Conservation (phyloP, 441 rosid species). For the Viola pubescens region DNA sequence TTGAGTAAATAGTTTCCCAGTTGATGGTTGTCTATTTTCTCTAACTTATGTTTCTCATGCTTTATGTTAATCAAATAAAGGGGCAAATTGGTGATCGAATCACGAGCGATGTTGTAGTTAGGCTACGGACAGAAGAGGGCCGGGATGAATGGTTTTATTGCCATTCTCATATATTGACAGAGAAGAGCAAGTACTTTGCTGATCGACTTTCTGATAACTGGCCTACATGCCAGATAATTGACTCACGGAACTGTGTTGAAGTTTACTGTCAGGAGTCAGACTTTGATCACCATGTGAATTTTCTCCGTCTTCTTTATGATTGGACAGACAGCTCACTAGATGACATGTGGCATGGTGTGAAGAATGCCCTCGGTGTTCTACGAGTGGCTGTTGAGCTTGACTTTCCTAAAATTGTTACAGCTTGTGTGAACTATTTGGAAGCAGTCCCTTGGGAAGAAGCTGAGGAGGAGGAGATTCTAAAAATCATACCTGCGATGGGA, state of each 20-base stretch:
- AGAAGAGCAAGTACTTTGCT: slow-evolving; percentile 70
- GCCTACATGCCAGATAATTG: slow-evolving; percentile 94
- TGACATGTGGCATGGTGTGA: slow-evolving; percentile 64
- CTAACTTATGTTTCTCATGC: slow-evolving; percentile 1
- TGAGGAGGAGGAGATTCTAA: slow-evolving; percentile 85
- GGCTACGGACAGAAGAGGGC: slow-evolving; percentile 69
- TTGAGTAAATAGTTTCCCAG: background rate
- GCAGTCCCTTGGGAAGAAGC: slow-evolving; percentile 97
- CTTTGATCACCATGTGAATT: slow-evolving; percentile 64
- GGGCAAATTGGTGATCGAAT: slow-evolving; percentile 62
- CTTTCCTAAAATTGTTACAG: slow-evolving; percentile 49
- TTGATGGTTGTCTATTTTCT: background rate
- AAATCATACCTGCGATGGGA: slow-evolving; percentile 62
- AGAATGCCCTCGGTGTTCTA: slow-evolving; percentile 72
- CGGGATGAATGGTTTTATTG: slow-evolving; percentile 88
- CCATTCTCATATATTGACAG: slow-evolving; percentile 60
- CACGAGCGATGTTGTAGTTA: slow-evolving; percentile 84
- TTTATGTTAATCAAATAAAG: slow-evolving; percentile 35
- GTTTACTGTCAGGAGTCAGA: slow-evolving; percentile 72
- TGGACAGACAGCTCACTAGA: slow-evolving; percentile 40
- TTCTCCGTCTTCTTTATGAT: slow-evolving; percentile 64
- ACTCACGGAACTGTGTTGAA: slow-evolving; percentile 81
- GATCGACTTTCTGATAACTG: slow-evolving; percentile 85
- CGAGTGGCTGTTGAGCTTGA: slow-evolving; percentile 61
- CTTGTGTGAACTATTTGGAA: slow-evolving; percentile 79